Conservation (phyloP, 1,139 yeast genomes). For the Candida albicans region DNA sequence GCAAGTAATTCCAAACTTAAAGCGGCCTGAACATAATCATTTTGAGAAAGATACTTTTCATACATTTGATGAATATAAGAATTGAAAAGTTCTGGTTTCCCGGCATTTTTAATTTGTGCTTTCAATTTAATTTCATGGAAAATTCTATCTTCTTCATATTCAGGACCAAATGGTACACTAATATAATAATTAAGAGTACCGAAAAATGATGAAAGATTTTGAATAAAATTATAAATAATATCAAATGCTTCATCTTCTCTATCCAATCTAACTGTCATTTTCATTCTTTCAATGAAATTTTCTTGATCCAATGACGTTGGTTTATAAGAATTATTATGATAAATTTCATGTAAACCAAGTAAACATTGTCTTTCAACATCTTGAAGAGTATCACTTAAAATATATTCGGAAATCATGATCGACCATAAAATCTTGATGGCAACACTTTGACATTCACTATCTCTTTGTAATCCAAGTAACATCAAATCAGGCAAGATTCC, state of each 20-base stretch:
- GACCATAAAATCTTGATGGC: constrained; percentile 75
- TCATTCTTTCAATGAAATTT: constrained; percentile 52
- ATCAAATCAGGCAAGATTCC: constrained; percentile 65
- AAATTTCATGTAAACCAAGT: constrained; percentile 63
- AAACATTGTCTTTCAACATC: constrained; percentile 61
- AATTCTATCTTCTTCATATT: constrained; percentile 84
- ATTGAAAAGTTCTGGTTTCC: constrained; percentile 78
- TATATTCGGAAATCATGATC: constrained; percentile 65
- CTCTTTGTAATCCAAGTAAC: constrained; percentile 69
- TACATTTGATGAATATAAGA: constrained; percentile 76
- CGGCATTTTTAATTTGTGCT: constrained; percentile 74
- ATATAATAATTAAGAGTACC: constrained; percentile 66
- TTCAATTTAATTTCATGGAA: constrained; percentile 77
- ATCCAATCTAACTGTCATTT: constrained; percentile 54
- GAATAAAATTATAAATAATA: constrained; percentile 52
- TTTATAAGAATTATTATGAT: constrained; percentile 54
- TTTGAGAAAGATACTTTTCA: constrained; percentile 59
- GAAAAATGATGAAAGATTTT: constrained; percentile 62
- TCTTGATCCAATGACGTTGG: constrained; percentile 59
- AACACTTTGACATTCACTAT: constrained; percentile 59
- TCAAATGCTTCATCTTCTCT: constrained; percentile 66
- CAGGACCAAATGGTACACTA: constrained; percentile 77
- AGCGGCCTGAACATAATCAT: constrained; percentile 79
- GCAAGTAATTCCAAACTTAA: constrained; percentile 77
- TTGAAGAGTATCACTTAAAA: constrained; percentile 58